Conservation (phyloP, 2,329 filamentous ascomycete species). For the Colletotrichum salicis region DNA sequence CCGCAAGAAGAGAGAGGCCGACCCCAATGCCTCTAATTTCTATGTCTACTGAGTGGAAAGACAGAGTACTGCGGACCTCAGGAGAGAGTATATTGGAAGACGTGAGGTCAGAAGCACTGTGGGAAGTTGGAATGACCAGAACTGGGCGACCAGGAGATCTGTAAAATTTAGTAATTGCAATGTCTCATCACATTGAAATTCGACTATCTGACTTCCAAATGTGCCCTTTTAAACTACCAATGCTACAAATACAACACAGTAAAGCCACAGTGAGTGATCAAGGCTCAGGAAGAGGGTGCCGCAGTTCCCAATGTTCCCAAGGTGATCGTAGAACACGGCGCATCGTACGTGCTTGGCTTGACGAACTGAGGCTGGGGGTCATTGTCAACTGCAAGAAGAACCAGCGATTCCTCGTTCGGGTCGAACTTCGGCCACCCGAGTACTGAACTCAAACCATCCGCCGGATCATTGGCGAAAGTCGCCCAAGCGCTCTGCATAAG, state of each 20-base stretch:
- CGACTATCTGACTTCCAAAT: background rate
- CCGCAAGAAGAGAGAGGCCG: slow-evolving; percentile 42
- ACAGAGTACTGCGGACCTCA: too few relatives aligned
- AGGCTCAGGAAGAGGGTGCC: background rate
- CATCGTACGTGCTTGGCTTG: slow-evolving; percentile 40
- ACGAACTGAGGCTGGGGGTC: slow-evolving; percentile 38
- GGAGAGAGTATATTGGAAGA: too few relatives aligned
- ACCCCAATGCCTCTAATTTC: slow-evolving; percentile 41
- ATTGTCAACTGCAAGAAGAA: slow-evolving; percentile 43
- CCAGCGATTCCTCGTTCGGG: slow-evolving; percentile 38
- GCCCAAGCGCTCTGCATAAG: slow-evolving; percentile 55
- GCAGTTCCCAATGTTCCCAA: slow-evolving; percentile 38
- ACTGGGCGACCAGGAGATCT: background rate
- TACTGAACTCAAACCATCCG: slow-evolving; percentile 43
- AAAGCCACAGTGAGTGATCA: accelerated
- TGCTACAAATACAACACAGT: background rate
- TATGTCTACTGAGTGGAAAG: slow-evolving; percentile 42
- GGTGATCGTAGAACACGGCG: slow-evolving; percentile 39
- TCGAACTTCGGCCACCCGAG: slow-evolving; percentile 51
- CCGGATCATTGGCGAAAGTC: slow-evolving; percentile 51
- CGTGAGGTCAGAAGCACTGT: background rate
- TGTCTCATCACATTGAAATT: background rate
- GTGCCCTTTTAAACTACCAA: background rate
- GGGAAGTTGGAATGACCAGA: background rate
- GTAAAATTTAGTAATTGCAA: background rate